phyloP scores from a whole-genome alignment of 805 yeast genomes.

The Yamadazyma ubonensis region DNA sequence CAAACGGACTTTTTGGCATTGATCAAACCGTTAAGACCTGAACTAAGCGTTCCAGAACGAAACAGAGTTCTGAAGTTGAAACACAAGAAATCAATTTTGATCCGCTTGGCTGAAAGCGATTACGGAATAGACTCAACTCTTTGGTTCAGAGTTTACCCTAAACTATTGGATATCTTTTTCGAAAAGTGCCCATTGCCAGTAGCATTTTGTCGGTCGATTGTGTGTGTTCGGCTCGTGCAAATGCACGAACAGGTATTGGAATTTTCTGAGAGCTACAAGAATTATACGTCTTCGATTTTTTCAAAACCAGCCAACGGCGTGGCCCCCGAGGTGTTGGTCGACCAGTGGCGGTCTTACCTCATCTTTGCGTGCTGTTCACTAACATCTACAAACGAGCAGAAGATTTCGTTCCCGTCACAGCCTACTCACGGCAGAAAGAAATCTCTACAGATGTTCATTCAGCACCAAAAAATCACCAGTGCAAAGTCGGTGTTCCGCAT shows the following conservation, averaged over 20 bases:
- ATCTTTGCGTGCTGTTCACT: slow-evolving; percentile 90
- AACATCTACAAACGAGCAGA: slow-evolving; percentile 86
- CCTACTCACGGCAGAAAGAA: slow-evolving; percentile 70
- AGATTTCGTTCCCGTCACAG: slow-evolving; percentile 51
- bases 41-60: slow-evolving; percentile 73
- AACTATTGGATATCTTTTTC: slow-evolving; percentile 66
- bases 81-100: slow-evolving; percentile 64
- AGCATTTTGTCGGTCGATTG: slow-evolving; percentile 87
- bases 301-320: slow-evolving; percentile 28
- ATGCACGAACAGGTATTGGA: slow-evolving; percentile 68
- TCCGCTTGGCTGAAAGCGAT: slow-evolving; percentile 81
- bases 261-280: slow-evolving; percentile 47
- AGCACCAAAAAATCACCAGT: slow-evolving; percentile 88
- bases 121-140: slow-evolving; percentile 94
- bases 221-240: slow-evolving; percentile 85
- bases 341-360: slow-evolving; percentile 86
- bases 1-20: slow-evolving; percentile 64
- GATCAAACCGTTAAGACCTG: slow-evolving; percentile 49
- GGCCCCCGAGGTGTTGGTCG: slow-evolving; percentile 70
- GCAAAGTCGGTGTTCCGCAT: slow-evolving; percentile 86
- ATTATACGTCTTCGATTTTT: slow-evolving; percentile 37
- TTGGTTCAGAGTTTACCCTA: slow-evolving; percentile 91
- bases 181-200: slow-evolving; percentile 88
- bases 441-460: slow-evolving; percentile 77
- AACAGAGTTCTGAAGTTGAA: slow-evolving; percentile 65